Base-by-base conservation (phyloP, 805 yeast genomes). In the Lipomyces spencermartinsiae region DNA sequence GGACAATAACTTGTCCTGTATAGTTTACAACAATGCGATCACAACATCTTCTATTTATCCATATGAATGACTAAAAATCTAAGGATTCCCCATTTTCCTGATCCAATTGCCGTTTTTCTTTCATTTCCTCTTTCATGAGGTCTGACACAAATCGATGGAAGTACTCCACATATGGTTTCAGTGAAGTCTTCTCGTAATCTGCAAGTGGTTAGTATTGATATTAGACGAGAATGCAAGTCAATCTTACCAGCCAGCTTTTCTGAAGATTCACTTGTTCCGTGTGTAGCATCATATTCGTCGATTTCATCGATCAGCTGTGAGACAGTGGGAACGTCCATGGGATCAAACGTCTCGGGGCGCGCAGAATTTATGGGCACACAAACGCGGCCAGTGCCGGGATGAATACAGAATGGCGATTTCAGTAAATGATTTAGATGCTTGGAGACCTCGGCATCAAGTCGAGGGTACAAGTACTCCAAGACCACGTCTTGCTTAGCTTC, bases 341-440 rank as follows among this genome's bases (percentile, higher is more conserved):
- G 98, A 73, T 89, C 87, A 75, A 94, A 95, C 3, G 87, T 87
- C 19, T 73, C 75, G 25, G 73, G 67, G 53, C 80, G 76, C 3
- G 70, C 76, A 0, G 78, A 69, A 62, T 78, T 80, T 58, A 84
- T 76, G 0, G 98, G 97, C 7, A 95, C 97, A 85, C 98, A 95
- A 2, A 95, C 91, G 33, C 75, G 74, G 7, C 97, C 97, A 0
- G 99, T 95, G 1, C 92, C 89, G 1, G 99, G 99, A 78, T 95
- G 99, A 56, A 95, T 88, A 81, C 98, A 94, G 78, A 95, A 95
- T 19, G 99, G 99, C 1, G 98, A 91, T 77, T 95, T 95, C 74
- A 95, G 84, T 79, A 95, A 87, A 82, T 95, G 99, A 80, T 89
- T 92, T 75, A 93, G 83, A 77, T 91, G 95, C 73, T 89, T 85